A percentile compares a stretch with the other conserved stretches of the same genome.
phyloP scores from a whole-genome alignment of 1,139 yeast species.

The Geotrichum australiense region DNA sequence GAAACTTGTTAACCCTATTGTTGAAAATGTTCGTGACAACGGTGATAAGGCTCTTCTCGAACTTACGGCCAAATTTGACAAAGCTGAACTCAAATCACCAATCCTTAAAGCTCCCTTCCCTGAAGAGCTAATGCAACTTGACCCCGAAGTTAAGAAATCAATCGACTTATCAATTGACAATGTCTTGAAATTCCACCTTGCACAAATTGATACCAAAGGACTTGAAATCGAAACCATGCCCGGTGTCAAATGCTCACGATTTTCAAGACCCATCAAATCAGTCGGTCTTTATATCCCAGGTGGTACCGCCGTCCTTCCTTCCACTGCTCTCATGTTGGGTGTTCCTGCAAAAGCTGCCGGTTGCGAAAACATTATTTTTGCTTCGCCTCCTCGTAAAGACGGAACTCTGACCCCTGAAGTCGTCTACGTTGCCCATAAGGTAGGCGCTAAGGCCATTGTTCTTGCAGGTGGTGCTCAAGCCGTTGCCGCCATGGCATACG shows the following conservation, averaged over 20 bases:
- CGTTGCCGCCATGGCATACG: conserved; percentile 96
- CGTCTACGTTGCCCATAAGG: conserved; percentile 92
- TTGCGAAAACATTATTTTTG: conserved; percentile 84
- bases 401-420: conserved; percentile 96
- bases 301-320: conserved; percentile 96
- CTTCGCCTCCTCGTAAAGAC: conserved; percentile 95
- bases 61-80: conserved; percentile 84
- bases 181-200: conserved; percentile 87
- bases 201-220: conserved; percentile 55
- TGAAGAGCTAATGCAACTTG: conserved; percentile 61
- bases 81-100: conserved; percentile 64
- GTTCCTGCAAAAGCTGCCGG: conserved; percentile 99
- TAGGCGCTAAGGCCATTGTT: conserved; percentile 83
- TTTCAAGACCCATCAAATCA: conserved; percentile 87
- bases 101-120: conserved; percentile 84
- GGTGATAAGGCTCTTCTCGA: conserved; percentile 88
- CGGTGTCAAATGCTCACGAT: conserved; percentile 90
- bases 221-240: conserved; percentile 89
- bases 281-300: conserved; percentile 98
- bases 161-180: conserved; percentile 84
- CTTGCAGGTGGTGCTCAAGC: conserved; percentile 99
- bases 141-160: conserved; percentile 73
- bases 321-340: conserved; percentile 96
- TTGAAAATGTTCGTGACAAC: conserved; percentile 61
- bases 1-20: conserved; percentile 86